These are phyloP conservation scores for Smittium mucronatum DNA, from an alignment of 371 early-diverging fungal genomes.

Conservation along the genomic window DNA sequence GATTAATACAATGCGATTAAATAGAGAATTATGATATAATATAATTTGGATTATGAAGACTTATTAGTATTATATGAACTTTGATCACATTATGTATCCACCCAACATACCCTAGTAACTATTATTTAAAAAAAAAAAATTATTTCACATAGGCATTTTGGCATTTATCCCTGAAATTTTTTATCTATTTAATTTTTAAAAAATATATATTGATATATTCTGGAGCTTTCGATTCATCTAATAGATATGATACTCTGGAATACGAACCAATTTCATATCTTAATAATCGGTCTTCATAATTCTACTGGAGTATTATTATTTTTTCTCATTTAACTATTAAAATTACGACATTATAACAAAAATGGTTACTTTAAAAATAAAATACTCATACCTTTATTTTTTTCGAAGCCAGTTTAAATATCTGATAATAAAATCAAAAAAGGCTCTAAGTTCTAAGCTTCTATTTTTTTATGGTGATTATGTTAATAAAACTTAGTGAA, in stretches of 20 bases:
- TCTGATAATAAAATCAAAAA: too few species aligned
- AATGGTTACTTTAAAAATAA: too few species aligned
- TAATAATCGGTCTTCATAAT: background rate
- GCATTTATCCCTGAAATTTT: background rate
- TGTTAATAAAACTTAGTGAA: too few species aligned
- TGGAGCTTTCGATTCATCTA: background rate
- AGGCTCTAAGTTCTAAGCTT: too few species aligned
- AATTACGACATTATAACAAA: too few species aligned
- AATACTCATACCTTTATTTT: too few species aligned
- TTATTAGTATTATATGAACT: background rate
- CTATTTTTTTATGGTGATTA: too few species aligned
- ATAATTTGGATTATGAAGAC: background rate
- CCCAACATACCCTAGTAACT: background rate
- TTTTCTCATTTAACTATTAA: too few species aligned
- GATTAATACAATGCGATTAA: background rate
- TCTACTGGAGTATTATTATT: too few species aligned
- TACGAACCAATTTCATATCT: background rate
- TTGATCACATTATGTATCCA: background rate
- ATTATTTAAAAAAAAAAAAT: background rate
- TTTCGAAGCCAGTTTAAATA: too few species aligned
- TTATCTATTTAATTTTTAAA: background rate
- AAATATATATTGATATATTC: background rate
- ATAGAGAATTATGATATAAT: background rate
- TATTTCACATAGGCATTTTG: background rate
- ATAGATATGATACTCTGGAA: background rate